Conservation (phyloP, 1,139 yeast genomes). For the Saccharomyces hybrid region DNA sequence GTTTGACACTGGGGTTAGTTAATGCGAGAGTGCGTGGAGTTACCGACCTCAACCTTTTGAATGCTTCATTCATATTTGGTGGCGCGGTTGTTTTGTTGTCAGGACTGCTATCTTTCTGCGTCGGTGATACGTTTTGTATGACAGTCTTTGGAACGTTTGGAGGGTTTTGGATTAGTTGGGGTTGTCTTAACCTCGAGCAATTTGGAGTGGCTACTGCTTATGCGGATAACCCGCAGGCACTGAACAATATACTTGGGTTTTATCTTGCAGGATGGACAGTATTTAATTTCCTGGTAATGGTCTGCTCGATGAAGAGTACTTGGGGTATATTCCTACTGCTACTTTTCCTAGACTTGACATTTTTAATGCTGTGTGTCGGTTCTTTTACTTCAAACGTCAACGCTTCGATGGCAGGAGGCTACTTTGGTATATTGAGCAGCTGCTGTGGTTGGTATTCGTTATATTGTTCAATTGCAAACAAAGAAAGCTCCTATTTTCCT, state of each 20-base stretch:
- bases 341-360: conserved; percentile 44
- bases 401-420: conserved; percentile 55
- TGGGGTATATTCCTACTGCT: conserved; percentile 49
- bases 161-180: conserved; percentile 62
- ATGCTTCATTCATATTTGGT: conserved; percentile 47
- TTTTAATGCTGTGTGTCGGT: conserved; percentile 48
- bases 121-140: conserved; percentile 56
- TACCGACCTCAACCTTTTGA: conserved; percentile 39
- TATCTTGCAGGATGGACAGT: conserved; percentile 54
- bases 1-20: conserved; percentile 36
- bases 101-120: conserved; percentile 53
- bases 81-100: conserved; percentile 54
- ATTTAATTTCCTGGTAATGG: conserved; percentile 47
- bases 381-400: conserved; percentile 40
- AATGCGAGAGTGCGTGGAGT: conserved; percentile 45
- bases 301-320: conserved; percentile 55
- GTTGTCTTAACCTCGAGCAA: conserved; percentile 44
- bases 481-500: conserved; percentile 50
- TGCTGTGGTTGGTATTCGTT: conserved; percentile 53
- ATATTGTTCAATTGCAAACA: conserved; percentile 59
- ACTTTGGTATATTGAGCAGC: conserved; percentile 54
- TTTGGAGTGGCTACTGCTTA: conserved; percentile 50
- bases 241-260: conserved; percentile 47
- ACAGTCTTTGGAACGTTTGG: conserved; percentile 60
- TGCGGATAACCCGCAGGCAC: conserved; percentile 32